Conservation (phyloP, 2,329 filamentous ascomycete species). For the Aureobasidium sp. region DNA sequence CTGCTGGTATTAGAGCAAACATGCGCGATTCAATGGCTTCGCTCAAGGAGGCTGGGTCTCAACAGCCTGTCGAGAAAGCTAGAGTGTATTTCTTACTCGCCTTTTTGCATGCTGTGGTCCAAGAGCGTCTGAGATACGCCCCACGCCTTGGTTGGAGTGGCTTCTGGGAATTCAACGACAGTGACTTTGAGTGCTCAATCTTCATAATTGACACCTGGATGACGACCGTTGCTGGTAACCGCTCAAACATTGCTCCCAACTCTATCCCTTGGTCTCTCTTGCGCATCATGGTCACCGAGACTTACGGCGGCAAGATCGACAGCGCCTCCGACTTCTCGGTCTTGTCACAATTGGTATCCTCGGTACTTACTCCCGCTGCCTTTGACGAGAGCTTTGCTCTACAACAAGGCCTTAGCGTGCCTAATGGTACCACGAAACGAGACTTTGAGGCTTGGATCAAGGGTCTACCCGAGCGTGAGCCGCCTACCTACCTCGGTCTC, state of each 20-base stretch:
- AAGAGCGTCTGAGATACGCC: conserved; percentile 89
- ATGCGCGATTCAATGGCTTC: conserved; percentile 96
- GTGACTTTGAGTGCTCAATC: conserved; percentile 92
- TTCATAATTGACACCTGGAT: conserved; percentile 96
- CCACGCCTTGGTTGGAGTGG: conserved; percentile 94
- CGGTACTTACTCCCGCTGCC: conserved; percentile 74
- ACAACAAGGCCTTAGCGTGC: conserved; percentile 52
- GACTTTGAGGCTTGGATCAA: conserved; percentile 92
- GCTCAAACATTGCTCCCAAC: conserved; percentile 85
- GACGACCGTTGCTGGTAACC: conserved; percentile 69
- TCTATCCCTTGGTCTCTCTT: conserved; percentile 98
- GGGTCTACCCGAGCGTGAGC: conserved; percentile 84
- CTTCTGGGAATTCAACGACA: conserved; percentile 99
- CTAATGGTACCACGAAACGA: conserved; percentile 69
- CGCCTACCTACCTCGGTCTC: conserved; percentile 86
- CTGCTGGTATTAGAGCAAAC: conserved; percentile 89
- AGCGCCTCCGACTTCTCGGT: conserved; percentile 74
- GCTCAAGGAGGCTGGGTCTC: conserved; percentile 39
- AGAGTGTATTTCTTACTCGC: conserved; percentile 84
- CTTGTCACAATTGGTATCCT: conserved; percentile 64
- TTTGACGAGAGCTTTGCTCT: conserved; percentile 91
- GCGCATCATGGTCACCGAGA: conserved; percentile 80
- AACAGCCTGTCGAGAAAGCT: conserved; percentile 77
- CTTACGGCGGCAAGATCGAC: conserved; percentile 96
- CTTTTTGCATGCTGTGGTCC: conserved; percentile 91